These are phyloP conservation scores for Cordia subcordata DNA, from an alignment of 257 asterid genomes.

Conservation along the genomic window DNA sequence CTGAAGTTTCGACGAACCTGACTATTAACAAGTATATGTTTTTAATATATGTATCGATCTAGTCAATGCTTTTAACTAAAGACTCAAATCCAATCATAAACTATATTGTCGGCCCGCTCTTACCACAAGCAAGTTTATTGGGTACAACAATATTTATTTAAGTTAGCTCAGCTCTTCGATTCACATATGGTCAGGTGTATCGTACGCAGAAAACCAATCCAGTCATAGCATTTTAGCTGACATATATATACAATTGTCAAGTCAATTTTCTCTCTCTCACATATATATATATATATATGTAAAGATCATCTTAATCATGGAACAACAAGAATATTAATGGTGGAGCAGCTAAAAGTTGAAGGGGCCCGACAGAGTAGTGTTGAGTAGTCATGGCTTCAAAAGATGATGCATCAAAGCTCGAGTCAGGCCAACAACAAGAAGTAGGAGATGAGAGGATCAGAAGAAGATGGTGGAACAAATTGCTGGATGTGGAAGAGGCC, in stretches of 20 bases:
- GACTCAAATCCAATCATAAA: too few species aligned
- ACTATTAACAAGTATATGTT: too few species aligned
- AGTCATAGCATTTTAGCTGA: background rate
- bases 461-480: slow-evolving; percentile 13
- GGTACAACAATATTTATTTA: too few species aligned
- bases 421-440: background rate
- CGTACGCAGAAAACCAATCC: background rate
- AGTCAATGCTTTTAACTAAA: too few species aligned
- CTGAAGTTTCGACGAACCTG: too few species aligned
- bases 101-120: too few species aligned
- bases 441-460: background rate
- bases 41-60: too few species aligned
- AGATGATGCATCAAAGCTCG: background rate
- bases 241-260: background rate
- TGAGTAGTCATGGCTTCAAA: background rate
- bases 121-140: too few species aligned
- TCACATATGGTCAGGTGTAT: background rate
- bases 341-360: background rate
- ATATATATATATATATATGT: background rate
- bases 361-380: background rate
- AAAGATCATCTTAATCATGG: too few species aligned
- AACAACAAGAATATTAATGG: background rate
- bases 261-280: background rate
- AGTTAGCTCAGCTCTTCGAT: background rate
- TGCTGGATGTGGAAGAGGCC: slow-evolving; percentile 17